A percentile compares a stretch with the other conserved stretches of the same genome.
Evolutionary conservation across 495 filamentous ascomycete species (phyloP).

Genomic region (Chaetomium cochliodes): DNA sequence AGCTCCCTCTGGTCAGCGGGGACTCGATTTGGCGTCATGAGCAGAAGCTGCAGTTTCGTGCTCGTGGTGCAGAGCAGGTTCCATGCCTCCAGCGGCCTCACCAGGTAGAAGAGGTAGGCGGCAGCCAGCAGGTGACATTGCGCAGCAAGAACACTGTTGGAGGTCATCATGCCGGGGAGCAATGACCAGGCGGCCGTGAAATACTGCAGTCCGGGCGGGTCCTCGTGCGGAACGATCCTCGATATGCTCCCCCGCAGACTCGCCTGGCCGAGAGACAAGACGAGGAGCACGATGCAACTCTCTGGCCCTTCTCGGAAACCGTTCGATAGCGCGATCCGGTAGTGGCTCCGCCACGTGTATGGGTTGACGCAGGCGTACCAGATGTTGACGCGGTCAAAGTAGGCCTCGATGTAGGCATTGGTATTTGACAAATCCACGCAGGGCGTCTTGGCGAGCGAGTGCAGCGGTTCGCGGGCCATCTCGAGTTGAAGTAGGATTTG

Average conservation of each 20-base stretch:
- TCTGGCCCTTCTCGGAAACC: conserved; percentile 74
- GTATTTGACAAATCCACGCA: conserved; percentile 72
- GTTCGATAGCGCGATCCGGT: conserved; percentile 66
- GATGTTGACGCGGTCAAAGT: conserved; percentile 75
- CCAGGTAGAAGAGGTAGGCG: conserved; percentile 79
- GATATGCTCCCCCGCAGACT: conserved; percentile 71
- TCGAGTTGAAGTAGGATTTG: conserved; percentile 79
- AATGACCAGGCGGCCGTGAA: conserved; percentile 78
- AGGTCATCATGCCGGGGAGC: conserved; percentile 73
- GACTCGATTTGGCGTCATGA: conserved; percentile 67
- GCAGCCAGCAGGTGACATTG: conserved; percentile 78
- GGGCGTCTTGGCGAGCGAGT: conserved; percentile 58
- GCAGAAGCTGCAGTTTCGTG: conserved; percentile 74
- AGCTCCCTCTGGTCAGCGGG: conserved; percentile 67
- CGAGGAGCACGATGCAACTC: conserved; percentile 78
- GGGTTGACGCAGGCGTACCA: conserved; percentile 88
- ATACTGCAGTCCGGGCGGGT: conserved; percentile 74
- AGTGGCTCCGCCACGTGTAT: conserved; percentile 75
- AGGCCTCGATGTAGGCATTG: conserved; percentile 69
- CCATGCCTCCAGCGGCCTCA: conserved; percentile 79
- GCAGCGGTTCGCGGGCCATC: conserved; percentile 71
- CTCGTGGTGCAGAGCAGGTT: conserved; percentile 73
- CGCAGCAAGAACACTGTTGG: conserved; percentile 69
- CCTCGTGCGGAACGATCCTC: conserved; percentile 62
- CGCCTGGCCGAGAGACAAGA: conserved; percentile 73